Percentiles rank a stretch among this genome's conserved stretches.
Evolutionary conservation across 2,329 filamentous ascomycete genomes (phyloP).

Genomic region (Paraphaeosphaeria sporulosa): DNA sequence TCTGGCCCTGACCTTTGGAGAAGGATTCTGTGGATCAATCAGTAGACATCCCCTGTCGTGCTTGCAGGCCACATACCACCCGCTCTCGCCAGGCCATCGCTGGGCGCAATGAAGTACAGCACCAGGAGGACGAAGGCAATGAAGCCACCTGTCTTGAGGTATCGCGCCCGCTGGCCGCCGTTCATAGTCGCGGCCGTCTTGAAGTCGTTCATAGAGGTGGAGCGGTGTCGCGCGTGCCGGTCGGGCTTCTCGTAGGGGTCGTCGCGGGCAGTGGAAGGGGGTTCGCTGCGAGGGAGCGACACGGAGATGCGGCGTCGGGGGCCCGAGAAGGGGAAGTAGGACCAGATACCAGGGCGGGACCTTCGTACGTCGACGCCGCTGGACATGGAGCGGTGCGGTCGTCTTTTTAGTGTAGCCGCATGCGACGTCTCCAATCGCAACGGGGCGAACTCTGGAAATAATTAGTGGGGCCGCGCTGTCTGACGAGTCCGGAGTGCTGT

Average conservation of each 20-base stretch:
- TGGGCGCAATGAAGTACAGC: constrained; percentile 63
- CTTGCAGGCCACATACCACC: constrained; percentile 27
- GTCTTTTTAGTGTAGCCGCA: not conserved
- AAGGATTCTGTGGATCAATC: constrained; percentile 24
- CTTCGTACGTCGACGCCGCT: constrained; percentile 60
- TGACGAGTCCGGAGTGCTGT: not conserved
- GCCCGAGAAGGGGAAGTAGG: constrained; percentile 59
- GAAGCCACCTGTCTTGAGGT: constrained; percentile 68
- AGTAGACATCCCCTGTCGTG: constrained; percentile 10
- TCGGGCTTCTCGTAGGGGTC: constrained; percentile 58
- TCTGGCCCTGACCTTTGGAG: constrained; percentile 48
- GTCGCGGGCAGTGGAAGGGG: constrained; percentile 26
- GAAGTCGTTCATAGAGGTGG: constrained; percentile 53
- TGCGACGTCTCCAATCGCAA: constrained; percentile 7
- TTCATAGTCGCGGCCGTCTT: constrained; percentile 62
- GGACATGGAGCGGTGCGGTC: constrained; percentile 54
- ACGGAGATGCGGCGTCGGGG: constrained; percentile 62
- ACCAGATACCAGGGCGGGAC: constrained; percentile 59
- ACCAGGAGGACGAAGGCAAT: constrained; percentile 65
- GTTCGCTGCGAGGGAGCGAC: constrained; percentile 54
- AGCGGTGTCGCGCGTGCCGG: constrained; percentile 48
- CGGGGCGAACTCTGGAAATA: not conserved
- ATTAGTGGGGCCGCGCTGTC: constrained; percentile 6
- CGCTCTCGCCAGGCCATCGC: constrained; percentile 36
- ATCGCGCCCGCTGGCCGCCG: constrained; percentile 67